A percentile compares a stretch with the other conserved stretches of the same genome.
phyloP scores from a whole-genome alignment of 306 rosid genomes.

The Inga leiocalycina region DNA sequence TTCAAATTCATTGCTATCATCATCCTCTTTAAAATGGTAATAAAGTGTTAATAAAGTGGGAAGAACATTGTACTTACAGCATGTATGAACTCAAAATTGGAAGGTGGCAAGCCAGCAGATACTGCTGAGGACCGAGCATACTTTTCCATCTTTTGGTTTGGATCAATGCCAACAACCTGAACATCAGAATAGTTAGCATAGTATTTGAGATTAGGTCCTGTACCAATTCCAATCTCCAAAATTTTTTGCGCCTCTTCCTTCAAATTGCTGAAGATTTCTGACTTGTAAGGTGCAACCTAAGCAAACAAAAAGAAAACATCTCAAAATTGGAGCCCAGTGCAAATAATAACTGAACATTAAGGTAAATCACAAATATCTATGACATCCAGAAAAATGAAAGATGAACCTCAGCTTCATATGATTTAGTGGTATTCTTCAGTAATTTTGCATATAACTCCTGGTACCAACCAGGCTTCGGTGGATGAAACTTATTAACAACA shows the following conservation, averaged over 20 bases:
- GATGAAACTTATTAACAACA: conserved; percentile 60
- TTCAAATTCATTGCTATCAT: not conserved
- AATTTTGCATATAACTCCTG: conserved; percentile 74
- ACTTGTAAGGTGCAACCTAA: conserved; percentile 82
- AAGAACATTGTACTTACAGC: conserved; percentile 53
- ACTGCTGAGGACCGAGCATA: conserved; percentile 70
- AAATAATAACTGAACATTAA: not conserved
- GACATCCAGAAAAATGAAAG: not conserved
- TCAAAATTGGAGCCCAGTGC: not conserved
- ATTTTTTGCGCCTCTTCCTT: conserved; percentile 71
- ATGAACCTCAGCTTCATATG: conserved; percentile 37
- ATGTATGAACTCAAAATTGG: conserved; percentile 74
- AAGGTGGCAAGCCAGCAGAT: conserved; percentile 61
- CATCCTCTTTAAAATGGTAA: not conserved
- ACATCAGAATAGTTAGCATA: conserved; percentile 56
- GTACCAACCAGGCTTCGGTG: conserved; percentile 82
- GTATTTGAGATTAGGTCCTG: conserved; percentile 80
- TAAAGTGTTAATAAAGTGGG: conserved; percentile 1
- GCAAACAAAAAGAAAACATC: conserved; percentile 27
- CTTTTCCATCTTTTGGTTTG: conserved; percentile 78
- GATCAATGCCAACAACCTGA: conserved; percentile 78
- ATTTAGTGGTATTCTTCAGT: conserved; percentile 44
- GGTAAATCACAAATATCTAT: too few relatives aligned
- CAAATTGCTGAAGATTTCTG: conserved; percentile 57
- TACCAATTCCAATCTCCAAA: conserved; percentile 87